Base-by-base conservation (phyloP, 1,284 basidiomycete species). In the Trichosporon faecale region DNA sequence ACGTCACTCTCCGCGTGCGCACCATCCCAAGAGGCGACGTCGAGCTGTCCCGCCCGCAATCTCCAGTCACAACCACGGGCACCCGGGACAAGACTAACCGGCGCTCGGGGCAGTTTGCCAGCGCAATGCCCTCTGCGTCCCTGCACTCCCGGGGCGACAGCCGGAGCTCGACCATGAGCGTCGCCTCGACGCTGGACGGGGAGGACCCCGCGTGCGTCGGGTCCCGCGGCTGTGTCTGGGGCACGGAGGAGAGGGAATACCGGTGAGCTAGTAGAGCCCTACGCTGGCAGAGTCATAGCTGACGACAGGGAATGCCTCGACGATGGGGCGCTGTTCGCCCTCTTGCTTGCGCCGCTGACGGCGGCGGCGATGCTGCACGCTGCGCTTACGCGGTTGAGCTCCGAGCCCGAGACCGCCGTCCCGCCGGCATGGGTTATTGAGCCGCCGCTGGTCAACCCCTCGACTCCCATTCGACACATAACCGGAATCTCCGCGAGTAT, bases 261-360 rank as follows among this genome's bases (percentile, higher is more conserved):
- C 74, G 81, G 81, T 82, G 25, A 68, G 81, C 73, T 7, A 6
- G 21, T 16, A 23, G 65, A 7, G n/a, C n/a, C n/a, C n/a, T n/a
- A n/a, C n/a, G n/a, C n/a, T n/a, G n/a, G n/a, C n/a, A n/a, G n/a
- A n/a, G n/a, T n/a, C n/a, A n/a, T n/a, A 29, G 49, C 67, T 71
- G 68, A 76, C 67, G 27, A 44, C 77, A 93, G 92, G 75, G 89
- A 91, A 70, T 91, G 90, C 64, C 84, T 87, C 9, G 93, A 95
- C 80, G 93, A 95, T 79, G 94, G 94, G 3, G 89, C 91, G 29
- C 84, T 92, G 72, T 93, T 91, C 52, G 93, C 91, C 1, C 84
- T 94, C 7, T 86, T 94, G 18, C 86, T 94, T 33, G 90, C 89
- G 7, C 92, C 93, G 2, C 85, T 95, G 55, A 88, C 94, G 64